Evolutionary conservation across 1,284 basidiomycete genomes (phyloP).

Genomic region (Coriolopsis trogii): DNA sequence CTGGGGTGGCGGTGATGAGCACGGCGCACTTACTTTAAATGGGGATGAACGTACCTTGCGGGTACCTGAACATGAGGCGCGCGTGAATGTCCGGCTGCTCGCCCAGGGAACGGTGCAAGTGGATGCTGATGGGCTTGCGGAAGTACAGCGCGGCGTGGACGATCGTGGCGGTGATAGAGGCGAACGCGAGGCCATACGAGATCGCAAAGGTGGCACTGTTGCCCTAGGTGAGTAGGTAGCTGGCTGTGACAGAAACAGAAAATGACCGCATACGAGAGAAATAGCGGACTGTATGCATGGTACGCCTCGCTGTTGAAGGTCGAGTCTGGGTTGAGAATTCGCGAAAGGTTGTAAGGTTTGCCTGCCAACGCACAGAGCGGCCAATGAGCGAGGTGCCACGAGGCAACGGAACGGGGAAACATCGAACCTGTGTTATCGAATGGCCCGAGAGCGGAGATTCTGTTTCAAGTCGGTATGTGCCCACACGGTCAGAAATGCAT

Average conservation of each 20-base stretch:
- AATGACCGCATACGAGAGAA: conserved; percentile 53
- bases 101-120: conserved; percentile 57
- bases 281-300: conserved; percentile 81
- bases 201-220: conserved; percentile 53
- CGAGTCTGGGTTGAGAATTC: conserved; percentile 61
- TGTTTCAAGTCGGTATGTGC: conserved; percentile 6
- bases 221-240: neutral
- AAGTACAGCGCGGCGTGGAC: conserved; percentile 81
- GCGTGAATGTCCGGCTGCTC: conserved; percentile 89
- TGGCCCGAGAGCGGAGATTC: conserved; percentile 56
- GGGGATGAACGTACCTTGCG: conserved; percentile 39
- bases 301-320: conserved; percentile 72
- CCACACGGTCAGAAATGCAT: neutral
- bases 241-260: neutral
- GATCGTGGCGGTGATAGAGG: conserved; percentile 67
- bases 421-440: conserved; percentile 69
- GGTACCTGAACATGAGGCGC: conserved; percentile 78
- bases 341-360: conserved; percentile 63
- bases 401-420: no score
- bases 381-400: no score
- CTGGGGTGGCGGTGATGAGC: conserved; percentile 13
- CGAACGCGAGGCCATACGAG: conserved; percentile 58
- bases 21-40: neutral
- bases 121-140: conserved; percentile 70
- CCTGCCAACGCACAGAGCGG: conserved; percentile 9